These are phyloP conservation scores for Coemansia sp. DNA, from an alignment of 192 early-diverging fungal genomes.

Conservation along the genomic window DNA sequence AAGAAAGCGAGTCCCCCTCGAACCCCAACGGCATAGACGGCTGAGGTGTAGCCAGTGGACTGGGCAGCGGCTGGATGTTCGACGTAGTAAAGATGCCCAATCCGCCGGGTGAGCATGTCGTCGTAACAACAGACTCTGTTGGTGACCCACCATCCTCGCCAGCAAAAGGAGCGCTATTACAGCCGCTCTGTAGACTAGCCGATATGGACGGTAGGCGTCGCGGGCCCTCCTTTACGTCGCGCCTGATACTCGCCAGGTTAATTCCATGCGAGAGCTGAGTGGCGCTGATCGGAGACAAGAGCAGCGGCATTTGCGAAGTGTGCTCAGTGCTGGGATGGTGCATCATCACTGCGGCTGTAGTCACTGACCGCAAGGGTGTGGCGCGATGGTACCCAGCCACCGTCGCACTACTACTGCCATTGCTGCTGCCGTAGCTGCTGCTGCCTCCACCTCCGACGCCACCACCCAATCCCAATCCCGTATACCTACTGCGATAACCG, in stretches of 20 bases:
- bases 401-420: conserved; percentile 6
- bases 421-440: neutral
- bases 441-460: conserved; percentile 12
- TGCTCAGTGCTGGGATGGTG: conserved; percentile 14
- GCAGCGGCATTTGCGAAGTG: conserved; percentile 32
- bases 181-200: conserved; percentile 13
- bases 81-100: conserved; percentile 38
- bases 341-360: conserved; percentile 37
- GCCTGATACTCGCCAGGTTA: conserved; percentile 37
- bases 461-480: conserved; percentile 39
- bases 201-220: conserved; percentile 52
- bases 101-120: conserved; percentile 28
- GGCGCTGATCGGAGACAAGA: conserved; percentile 45
- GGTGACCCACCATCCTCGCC: conserved; percentile 10
- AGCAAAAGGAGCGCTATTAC: neutral
- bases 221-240: conserved; percentile 46
- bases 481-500: conserved; percentile 21
- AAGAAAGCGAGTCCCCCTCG: conserved; percentile 36
- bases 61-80: conserved; percentile 28
- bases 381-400: conserved; percentile 23
- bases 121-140: neutral
- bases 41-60: conserved; percentile 40
- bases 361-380: conserved; percentile 35
- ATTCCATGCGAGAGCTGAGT: conserved; percentile 15
- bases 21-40: conserved; percentile 35